A percentile compares a stretch with the other conserved stretches of the same genome.
Evolutionary conservation across 169 alveolate species (phyloP).

Genomic region (Plasmodium vivax): DNA sequence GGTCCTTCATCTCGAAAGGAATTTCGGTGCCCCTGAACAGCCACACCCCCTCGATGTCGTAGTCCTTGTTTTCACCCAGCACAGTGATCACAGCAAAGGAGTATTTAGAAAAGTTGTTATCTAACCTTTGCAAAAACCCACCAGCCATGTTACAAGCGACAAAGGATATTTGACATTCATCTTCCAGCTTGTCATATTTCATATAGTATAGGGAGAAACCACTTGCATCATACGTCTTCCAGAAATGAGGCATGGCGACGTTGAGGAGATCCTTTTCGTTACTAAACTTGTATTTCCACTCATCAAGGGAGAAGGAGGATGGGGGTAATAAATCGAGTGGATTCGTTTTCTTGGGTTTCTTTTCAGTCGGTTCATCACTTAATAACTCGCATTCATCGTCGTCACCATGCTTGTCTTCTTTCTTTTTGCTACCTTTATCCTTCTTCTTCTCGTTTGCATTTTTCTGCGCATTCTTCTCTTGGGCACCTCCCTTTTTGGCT

Average conservation of each 20-base stretch:
- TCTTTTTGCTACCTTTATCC: conserved; percentile 77
- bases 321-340: conserved; percentile 93
- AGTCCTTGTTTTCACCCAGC: conserved; percentile 92
- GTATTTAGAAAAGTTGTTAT: conserved; percentile 91
- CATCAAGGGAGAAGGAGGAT: conserved; percentile 90
- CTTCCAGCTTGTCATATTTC: conserved; percentile 95
- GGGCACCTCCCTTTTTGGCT: conserved; percentile 53
- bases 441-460: conserved; percentile 53
- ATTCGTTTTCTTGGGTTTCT: conserved; percentile 81
- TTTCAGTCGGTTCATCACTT: conserved; percentile 77
- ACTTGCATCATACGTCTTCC: conserved; percentile 89
- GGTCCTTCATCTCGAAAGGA: conserved; percentile 93
- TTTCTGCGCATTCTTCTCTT: conserved; percentile 56
- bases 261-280: conserved; percentile 91
- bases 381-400: conserved; percentile 38
- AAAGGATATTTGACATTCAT: conserved; percentile 93
- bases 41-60: conserved; percentile 97
- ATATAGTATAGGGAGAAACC: conserved; percentile 94
- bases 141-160: conserved; percentile 93
- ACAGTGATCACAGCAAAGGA: conserved; percentile 96
- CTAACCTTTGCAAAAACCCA: conserved; percentile 96
- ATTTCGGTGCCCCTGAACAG: conserved; percentile 95
- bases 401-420: conserved; percentile 8
- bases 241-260: conserved; percentile 92
- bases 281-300: conserved; percentile 95